Conservation (phyloP, 2,329 filamentous ascomycete genomes). For the Paradendryphiella salina region DNA sequence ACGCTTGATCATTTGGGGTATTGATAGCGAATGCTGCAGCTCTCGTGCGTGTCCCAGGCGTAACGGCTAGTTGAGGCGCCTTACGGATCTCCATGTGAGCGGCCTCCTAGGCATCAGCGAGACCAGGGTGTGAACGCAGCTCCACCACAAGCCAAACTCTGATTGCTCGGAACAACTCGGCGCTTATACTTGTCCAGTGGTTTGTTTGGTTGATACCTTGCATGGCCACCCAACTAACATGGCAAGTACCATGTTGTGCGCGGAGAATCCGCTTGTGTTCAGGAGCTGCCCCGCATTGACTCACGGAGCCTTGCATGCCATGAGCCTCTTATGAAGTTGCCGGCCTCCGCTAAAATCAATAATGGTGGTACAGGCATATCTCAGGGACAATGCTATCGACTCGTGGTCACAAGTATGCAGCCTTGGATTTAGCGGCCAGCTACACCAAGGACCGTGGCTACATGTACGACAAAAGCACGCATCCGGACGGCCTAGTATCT, state of each 20-base stretch:
- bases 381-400: slow-evolving; percentile 2
- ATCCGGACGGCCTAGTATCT: slow-evolving; percentile 6
- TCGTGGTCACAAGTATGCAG: slow-evolving; percentile 9
- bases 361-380: too few relatives aligned
- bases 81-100: background rate
- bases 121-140: background rate
- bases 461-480: background rate
- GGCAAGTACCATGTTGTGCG: slow-evolving; percentile 1
- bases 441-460: slow-evolving; percentile 10
- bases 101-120: slow-evolving; percentile 12
- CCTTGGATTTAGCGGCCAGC: slow-evolving; percentile 6
- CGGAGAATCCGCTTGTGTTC: background rate
- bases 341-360: background rate
- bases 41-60: background rate
- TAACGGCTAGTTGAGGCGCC: background rate
- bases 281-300: slow-evolving; percentile 5
- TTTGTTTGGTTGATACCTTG: background rate
- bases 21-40: slow-evolving; percentile 2
- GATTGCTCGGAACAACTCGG: background rate
- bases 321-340: background rate
- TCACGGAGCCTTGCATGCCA: background rate
- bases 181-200: background rate
- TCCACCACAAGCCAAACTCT: background rate
- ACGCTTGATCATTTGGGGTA: slow-evolving; percentile 3
- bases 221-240: background rate